Percentiles rank a stretch among this genome's conserved stretches.
phyloP scores from a whole-genome alignment of 768 basidiomycete genomes.

The Coprinopsis strossmayeri region DNA sequence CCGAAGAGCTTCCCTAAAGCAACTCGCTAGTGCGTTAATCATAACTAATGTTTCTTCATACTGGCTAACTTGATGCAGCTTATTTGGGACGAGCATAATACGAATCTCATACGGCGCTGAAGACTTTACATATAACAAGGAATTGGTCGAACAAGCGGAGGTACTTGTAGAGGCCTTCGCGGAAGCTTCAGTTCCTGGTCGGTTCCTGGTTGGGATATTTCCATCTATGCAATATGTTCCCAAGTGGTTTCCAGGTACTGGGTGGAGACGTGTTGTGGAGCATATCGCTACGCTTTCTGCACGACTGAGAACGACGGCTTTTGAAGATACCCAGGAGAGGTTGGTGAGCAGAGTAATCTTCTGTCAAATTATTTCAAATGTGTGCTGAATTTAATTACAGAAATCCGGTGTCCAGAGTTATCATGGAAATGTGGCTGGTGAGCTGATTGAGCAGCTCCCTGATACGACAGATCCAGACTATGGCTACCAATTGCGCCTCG shows the following conservation, averaged over 20 bases:
- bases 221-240: slow-evolving; percentile 22
- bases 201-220: slow-evolving; percentile 23
- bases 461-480: neutral
- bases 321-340: neutral
- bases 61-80: slow-evolving; percentile 14
- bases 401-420: too few species aligned
- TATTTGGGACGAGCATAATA: slow-evolving; percentile 7
- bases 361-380: too few species aligned
- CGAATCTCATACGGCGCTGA: slow-evolving; percentile 9
- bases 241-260: slow-evolving; percentile 38
- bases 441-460: neutral
- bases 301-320: slow-evolving; percentile 7
- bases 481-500: neutral
- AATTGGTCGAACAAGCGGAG: slow-evolving; percentile 19
- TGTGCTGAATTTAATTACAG: too few species aligned
- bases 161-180: slow-evolving; percentile 19
- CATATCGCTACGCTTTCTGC: slow-evolving; percentile 22
- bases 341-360: neutral
- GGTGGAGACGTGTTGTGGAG: slow-evolving; percentile 33
- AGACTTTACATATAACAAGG: neutral
- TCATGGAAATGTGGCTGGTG: neutral
- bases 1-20: slow-evolving; percentile 20
- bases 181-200: slow-evolving; percentile 20
- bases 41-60: too few species aligned
- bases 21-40: too few species aligned